Base-by-base conservation (phyloP, 352 stramenopile species). In the Poterioochromonas sp. region DNA sequence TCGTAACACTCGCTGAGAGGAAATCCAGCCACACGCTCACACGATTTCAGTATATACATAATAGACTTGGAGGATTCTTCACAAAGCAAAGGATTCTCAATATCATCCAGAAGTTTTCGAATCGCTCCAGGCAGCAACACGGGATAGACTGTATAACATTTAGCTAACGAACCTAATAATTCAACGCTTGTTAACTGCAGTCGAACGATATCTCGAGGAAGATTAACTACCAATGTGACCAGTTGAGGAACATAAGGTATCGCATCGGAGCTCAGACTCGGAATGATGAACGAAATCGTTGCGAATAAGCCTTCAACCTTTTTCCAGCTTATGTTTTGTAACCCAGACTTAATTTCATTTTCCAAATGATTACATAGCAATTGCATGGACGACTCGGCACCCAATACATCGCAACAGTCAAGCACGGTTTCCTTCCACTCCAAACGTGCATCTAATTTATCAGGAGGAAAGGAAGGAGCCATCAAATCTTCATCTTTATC, bases 371-470 rank as follows among this genome's bases (percentile, higher is more conserved):
- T 3, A 73, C 29, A 47, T 32, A 74, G 15, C 2, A 39, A 11
- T 3, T 53, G 18, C 18, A 74, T n/a, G 15, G 12, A 8, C 11
- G 1, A 1, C 18, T 51, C 12, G 18, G 12, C 65, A 29, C 20
- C 32, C 0, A 74, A 26, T 0, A 74, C 65, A 54, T 58, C 5
- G 40, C 37, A 37, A 34, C 37, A 51, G 41, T 74, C 65, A 1
- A 74, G 15, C 0, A 74, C 40, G n/a, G 39, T 54, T 20, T 74
- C 65, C 22, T 34, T 51, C 65, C 37, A 74, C 22, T 74, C 65
- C 35, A 12, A 22, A 1, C 65, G 5, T 3, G 8, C 40, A 37
- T 74, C 37, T 35, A 11, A 37, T 26, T 58, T 29, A 8, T 53
- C 39, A 2, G 5, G 8, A n/a, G 5, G 49, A 15, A 54, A 35